These are phyloP conservation scores for Aspergillus sojae DNA, from an alignment of 2,329 filamentous ascomycete genomes.

Conservation along the genomic window DNA sequence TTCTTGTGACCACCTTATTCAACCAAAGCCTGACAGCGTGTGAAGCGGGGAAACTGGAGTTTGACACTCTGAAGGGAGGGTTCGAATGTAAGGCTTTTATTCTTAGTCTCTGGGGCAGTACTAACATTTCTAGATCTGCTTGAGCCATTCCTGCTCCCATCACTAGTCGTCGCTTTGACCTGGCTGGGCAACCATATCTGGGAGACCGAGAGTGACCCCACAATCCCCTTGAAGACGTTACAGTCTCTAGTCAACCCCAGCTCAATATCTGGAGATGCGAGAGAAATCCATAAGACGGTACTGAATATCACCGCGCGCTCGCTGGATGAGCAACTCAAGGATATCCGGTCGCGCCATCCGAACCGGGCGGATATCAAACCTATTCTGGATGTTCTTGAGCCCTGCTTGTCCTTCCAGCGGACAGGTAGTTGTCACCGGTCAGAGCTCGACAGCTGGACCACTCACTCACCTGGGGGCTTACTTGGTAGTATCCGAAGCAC, in stretches of 20 bases:
- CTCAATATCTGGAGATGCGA: slow-evolving; percentile 61
- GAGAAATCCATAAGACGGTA: slow-evolving; percentile 63
- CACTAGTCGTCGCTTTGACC: slow-evolving; percentile 59
- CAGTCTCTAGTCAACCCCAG: slow-evolving; percentile 59
- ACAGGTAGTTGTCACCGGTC: slow-evolving; percentile 48
- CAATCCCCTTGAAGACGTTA: slow-evolving; percentile 58
- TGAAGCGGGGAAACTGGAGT: slow-evolving; percentile 56
- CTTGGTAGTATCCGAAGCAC: slow-evolving; percentile 52
- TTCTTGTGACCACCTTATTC: slow-evolving; percentile 64
- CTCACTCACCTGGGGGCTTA: slow-evolving; percentile 49
- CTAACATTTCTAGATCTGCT: slow-evolving; percentile 53
- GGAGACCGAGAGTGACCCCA: slow-evolving; percentile 51
- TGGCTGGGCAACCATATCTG: slow-evolving; percentile 63
- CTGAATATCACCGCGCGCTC: slow-evolving; percentile 57
- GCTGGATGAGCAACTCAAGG: slow-evolving; percentile 56
- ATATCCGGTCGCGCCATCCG: slow-evolving; percentile 52
- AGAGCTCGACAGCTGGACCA: slow-evolving; percentile 57
- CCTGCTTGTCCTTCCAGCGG: slow-evolving; percentile 54
- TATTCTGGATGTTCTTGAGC: slow-evolving; percentile 55
- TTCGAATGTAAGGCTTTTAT: slow-evolving; percentile 57
- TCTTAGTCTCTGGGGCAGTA: neutral
- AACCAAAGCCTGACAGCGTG: slow-evolving; percentile 63
- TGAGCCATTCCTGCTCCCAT: slow-evolving; percentile 65
- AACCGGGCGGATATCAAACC: slow-evolving; percentile 56
- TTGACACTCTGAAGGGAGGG: slow-evolving; percentile 63